These are phyloP conservation scores for Penicillium fuscoglaucum DNA, from an alignment of 2,329 filamentous ascomycete genomes.

Conservation along the genomic window DNA sequence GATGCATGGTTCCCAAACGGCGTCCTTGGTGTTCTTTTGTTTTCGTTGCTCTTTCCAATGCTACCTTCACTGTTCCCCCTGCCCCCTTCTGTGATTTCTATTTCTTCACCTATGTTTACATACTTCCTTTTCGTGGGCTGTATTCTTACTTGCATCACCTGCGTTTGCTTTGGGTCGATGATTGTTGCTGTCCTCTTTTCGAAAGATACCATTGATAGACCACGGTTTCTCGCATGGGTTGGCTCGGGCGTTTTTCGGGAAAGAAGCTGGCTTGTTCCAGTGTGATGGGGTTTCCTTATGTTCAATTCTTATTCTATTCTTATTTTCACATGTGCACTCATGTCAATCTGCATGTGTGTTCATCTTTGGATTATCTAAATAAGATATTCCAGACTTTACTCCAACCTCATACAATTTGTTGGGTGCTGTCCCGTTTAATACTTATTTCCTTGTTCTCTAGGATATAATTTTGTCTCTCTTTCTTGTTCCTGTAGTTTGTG, in stretches of 20 bases:
- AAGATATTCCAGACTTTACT: neutral
- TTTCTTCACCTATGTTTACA: conserved; percentile 8
- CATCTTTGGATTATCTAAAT: conserved; percentile 1
- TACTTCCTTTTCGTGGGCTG: conserved; percentile 14
- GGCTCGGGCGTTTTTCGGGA: conserved; percentile 24
- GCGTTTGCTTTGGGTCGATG: conserved; percentile 9
- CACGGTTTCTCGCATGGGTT: conserved; percentile 24
- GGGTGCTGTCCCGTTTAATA: conserved; percentile 6
- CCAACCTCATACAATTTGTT: neutral
- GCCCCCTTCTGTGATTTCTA: neutral
- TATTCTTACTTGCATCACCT: conserved; percentile 14
- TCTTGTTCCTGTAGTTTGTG: neutral
- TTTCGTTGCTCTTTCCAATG: conserved; percentile 3
- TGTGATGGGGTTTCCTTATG: conserved; percentile 6
- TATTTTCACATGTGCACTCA: neutral
- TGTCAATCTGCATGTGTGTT: conserved; percentile 1
- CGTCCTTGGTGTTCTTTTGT: conserved; percentile 9
- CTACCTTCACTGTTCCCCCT: conserved; percentile 8
- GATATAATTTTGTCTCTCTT: neutral
- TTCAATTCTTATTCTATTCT: conserved; percentile 2
- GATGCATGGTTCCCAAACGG: conserved; percentile 17
- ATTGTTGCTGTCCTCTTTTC: conserved; percentile 10
- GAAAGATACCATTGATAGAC: conserved; percentile 42
- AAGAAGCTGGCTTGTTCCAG: conserved; percentile 7
- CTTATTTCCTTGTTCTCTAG: neutral